Percentiles rank a stretch among this genome's conserved stretches.
phyloP scores from a whole-genome alignment of 768 basidiomycete species.

The Goffeauzyma gilvescens region DNA sequence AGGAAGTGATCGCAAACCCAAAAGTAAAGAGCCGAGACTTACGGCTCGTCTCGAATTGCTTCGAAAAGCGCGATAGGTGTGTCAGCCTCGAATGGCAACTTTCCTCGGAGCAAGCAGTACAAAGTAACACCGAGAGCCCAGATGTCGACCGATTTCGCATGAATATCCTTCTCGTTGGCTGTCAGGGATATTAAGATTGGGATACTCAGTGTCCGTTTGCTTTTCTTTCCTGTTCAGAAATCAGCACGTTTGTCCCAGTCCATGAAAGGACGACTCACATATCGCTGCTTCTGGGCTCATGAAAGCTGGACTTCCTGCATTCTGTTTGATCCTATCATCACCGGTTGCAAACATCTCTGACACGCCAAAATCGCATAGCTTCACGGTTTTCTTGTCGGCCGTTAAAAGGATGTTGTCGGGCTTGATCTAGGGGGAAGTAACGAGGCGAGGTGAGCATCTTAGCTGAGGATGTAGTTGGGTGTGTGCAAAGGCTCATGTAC shows the following conservation, averaged over 20 bases:
- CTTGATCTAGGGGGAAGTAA: conserved; percentile 26
- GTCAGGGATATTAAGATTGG: no score
- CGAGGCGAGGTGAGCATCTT: no score
- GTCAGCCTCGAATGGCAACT: conserved; percentile 26
- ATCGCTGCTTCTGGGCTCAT: conserved; percentile 25
- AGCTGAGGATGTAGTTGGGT: no score
- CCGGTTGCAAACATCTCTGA: conserved; percentile 30
- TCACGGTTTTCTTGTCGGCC: conserved; percentile 22
- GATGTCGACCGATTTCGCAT: conserved; percentile 29
- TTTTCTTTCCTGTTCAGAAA: not conserved
- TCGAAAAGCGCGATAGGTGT: conserved; percentile 30
- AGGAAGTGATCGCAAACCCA: no score
- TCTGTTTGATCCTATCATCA: conserved; percentile 30
- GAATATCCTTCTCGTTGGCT: conserved; percentile 22
- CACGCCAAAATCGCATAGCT: conserved; percentile 33
- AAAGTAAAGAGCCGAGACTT: conserved; percentile 2
- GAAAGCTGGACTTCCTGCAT: conserved; percentile 32
- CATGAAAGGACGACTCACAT: conserved; percentile 1
- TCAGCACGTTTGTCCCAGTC: not conserved
- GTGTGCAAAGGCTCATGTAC: not conserved
- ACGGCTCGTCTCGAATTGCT: conserved; percentile 25
- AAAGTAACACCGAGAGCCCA: conserved; percentile 32
- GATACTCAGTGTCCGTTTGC: no score
- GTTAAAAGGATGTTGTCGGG: conserved; percentile 32
- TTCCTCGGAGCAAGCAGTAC: conserved; percentile 30